Evolutionary conservation across 2,329 filamentous ascomycete genomes (phyloP), one percentile per base, ranked within the genome.

Genomic region (Tolypocladium ovalisporum): DNA sequence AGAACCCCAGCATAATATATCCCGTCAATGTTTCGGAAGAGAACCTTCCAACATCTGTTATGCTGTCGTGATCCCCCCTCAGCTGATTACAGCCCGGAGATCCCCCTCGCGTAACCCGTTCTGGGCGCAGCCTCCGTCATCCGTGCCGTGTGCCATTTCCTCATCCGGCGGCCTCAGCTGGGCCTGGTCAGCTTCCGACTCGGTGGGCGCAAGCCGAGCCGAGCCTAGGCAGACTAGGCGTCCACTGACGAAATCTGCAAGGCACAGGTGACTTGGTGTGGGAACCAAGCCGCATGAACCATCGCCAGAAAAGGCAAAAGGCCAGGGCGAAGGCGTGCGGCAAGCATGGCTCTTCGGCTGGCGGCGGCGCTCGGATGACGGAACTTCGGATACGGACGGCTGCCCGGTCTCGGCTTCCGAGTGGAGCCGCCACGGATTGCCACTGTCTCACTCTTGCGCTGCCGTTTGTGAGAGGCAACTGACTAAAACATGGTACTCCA

Each of bases 351-450:
- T 2, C n/a, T 34, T 34, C 52, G 54, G 58, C 49, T 59, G 42
- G 56, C 22, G 19, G 55, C 55, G 57, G 59, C 35, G 51, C 54
- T 53, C 51, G 67, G 66, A 60, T 53, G 35, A 53, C 64, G 68
- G 70, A 71, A 67, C 51, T 62, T 66, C 69, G 68, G 68, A 69
- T n/a, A 19, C 29, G 47, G 19, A 29, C 29, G 44, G 9, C 9
- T n/a, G 10, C 8, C 9, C 8, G 19, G 10, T 12, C 17, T 51
- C 10, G 8, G 17, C 47, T n/a, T 51, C 47, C 47, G 47, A 34
- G 47, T 51, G 47, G 47, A 13, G 47, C 47, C 47, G 24, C 47
- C 4, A 15, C 2, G 27, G 2, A 5, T 4, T 49, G 42, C 24
- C 42, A 24, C 42, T 19, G 24, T 29, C 24, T 47, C 24, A 29